Base-by-base conservation (phyloP, 176 grass and related monocot genomes). In the Chrysopogon serrulatus region DNA sequence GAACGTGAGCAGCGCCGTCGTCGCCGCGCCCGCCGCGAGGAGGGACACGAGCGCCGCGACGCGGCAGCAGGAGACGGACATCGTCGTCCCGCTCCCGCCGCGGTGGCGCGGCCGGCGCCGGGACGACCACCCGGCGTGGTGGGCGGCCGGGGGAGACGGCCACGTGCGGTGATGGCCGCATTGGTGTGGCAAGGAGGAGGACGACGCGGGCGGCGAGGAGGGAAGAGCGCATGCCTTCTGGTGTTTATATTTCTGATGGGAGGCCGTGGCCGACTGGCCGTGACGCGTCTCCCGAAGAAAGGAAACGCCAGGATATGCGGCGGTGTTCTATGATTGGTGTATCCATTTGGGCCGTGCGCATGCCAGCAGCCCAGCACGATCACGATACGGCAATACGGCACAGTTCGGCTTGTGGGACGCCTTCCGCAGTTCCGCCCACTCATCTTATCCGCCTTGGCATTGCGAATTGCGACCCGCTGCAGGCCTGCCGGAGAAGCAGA, bases 1-100 rank as follows among this genome's bases (percentile, higher is more conserved):
- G 54, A 87, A 39, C 6, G 80, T 83, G 73, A 91, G 80, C 62
- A 84, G 21, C 43, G 76, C 80, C 60, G 75, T 91, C 68, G 82
- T 91, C 68, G 82, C 71, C 21, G 80, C 89, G 57, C 80, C 82
- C 45, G 75, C 77, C 23, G 86, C 73, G 63, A 90, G 51, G 65
- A 87, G 68, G 34, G 68, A 74, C 44, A 49, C 76, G 61, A 87
- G 41, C 51, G 66, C 73, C 76, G 45, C 70, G 65, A 18, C 33
- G 36, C 87, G 73, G 51, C 90, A 79, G 63, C 45, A 71, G 44
- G 72, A 64, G 35, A 8, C 57, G 84, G 78, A 61, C 31, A 54
- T 5, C 83, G 51, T 65, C 65, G 64, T 66, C 19, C 53, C 48
- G 48, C 17, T 51, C 16, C 40, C 32, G 42, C 76, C 81, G 40